A percentile compares a stretch with the other conserved stretches of the same genome.
Conservation (phyloP, 768 basidiomycete genomes). For the Coprinopsis cinerea region DNA sequence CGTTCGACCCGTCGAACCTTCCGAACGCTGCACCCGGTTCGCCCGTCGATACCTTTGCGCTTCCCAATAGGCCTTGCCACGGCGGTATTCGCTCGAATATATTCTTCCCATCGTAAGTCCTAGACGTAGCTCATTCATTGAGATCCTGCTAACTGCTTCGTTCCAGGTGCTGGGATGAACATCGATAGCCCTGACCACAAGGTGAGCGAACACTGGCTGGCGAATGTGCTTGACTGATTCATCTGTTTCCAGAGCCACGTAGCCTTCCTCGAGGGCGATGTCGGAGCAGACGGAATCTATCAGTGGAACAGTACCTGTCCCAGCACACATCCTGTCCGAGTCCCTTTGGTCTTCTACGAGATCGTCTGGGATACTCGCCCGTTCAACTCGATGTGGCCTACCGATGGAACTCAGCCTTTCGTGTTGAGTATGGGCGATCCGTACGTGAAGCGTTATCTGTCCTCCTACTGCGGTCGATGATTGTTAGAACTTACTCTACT, state of each 20-base stretch:
- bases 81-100: constrained; percentile 6
- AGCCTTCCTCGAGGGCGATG: not conserved
- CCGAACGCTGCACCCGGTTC: not conserved
- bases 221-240: not conserved
- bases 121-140: not conserved
- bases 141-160: not conserved
- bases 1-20: not conserved
- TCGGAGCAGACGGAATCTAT: not conserved
- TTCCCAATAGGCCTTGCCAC: not conserved
- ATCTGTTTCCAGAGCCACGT: constrained; percentile 4
- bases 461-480: not conserved
- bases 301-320: not conserved
- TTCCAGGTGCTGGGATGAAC: constrained; percentile 1
- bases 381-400: constrained; percentile 7
- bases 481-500: not conserved
- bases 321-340: constrained; percentile 2
- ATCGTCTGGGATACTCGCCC: constrained; percentile 6
- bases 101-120: constrained; percentile 8
- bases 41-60: not conserved
- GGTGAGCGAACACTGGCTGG: not conserved
- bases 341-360: constrained; percentile 7
- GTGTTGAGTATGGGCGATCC: constrained; percentile 8
- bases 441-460: not conserved
- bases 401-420: constrained; percentile 9
- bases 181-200: not conserved